Evolutionary conservation across 495 filamentous ascomycete genomes (phyloP).

Genomic region (Hyaloscypha finlandica): DNA sequence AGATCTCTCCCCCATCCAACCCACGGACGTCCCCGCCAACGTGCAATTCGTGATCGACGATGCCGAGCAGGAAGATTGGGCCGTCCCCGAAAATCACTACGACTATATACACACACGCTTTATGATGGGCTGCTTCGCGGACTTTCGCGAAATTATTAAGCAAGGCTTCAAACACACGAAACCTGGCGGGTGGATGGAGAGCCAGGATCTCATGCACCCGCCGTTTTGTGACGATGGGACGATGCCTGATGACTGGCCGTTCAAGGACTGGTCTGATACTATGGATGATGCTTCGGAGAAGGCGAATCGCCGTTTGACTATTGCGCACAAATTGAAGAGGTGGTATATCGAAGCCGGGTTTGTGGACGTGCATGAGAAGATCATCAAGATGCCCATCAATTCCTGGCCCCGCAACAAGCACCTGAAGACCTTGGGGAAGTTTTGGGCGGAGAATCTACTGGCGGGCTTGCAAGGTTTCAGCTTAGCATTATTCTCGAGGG

Average conservation of each 20-base stretch:
- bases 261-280: conserved; percentile 55
- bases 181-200: conserved; percentile 68
- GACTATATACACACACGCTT: conserved; percentile 55
- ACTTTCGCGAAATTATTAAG: conserved; percentile 43
- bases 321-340: conserved; percentile 52
- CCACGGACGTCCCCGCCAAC: conserved; percentile 33
- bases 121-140: conserved; percentile 47
- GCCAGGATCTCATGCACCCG: conserved; percentile 61
- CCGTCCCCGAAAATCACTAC: conserved; percentile 26
- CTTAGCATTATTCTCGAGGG: conserved; percentile 22
- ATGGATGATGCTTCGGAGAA: conserved; percentile 48
- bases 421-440: conserved; percentile 44
- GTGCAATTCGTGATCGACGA: conserved; percentile 38
- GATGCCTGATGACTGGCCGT: conserved; percentile 43
- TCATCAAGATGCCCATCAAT: conserved; percentile 60
- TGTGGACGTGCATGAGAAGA: conserved; percentile 58
- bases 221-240: conserved; percentile 63
- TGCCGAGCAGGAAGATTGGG: conserved; percentile 41
- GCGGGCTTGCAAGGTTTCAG: conserved; percentile 27
- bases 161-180: conserved; percentile 50
- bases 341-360: conserved; percentile 65
- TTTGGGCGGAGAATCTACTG: conserved; percentile 43
- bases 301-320: conserved; percentile 51
- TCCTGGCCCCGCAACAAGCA: conserved; percentile 50
- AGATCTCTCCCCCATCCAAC: conserved; percentile 37